A percentile compares a stretch with the other conserved stretches of the same genome.
Evolutionary conservation across 2,329 filamentous ascomycete genomes (phyloP).

Genomic region (Neoarthrinium moseri): DNA sequence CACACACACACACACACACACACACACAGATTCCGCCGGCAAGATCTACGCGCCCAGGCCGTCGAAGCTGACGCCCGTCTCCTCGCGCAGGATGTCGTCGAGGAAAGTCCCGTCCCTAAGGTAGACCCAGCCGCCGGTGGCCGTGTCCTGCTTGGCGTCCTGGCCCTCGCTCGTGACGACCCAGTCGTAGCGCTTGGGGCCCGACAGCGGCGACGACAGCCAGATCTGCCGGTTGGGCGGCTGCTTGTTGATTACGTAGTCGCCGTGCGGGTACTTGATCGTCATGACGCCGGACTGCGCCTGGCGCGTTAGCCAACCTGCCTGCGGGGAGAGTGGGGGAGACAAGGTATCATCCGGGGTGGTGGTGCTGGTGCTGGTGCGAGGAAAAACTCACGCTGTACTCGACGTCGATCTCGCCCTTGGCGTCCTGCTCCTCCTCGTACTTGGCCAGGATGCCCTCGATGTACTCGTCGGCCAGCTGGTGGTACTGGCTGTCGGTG

Average conservation of each 20-base stretch:
- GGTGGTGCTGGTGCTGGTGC: too few species aligned
- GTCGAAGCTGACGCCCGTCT: conserved; percentile 64
- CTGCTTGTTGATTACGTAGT: conserved; percentile 97
- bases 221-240: conserved; percentile 97
- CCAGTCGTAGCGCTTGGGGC: conserved; percentile 94
- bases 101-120: conserved; percentile 77
- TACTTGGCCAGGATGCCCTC: conserved; percentile 55
- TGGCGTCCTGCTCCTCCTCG: conserved; percentile 72
- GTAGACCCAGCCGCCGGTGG: conserved; percentile 80
- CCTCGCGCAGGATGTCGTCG: conserved; percentile 68
- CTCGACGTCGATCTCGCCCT: conserved; percentile 81
- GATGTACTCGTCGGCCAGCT: conserved; percentile 74
- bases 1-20: too few species aligned
- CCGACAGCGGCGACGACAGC: conserved; percentile 87
- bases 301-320: conserved; percentile 1
- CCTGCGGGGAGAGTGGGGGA: conserved; percentile 6
- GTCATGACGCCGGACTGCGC: conserved; percentile 80
- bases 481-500: conserved; percentile 70
- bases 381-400: conserved; percentile 66
- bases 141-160: conserved; percentile 76
- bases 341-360: too few species aligned
- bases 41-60: too few species aligned
- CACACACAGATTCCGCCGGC: too few species aligned
- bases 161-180: conserved; percentile 71
- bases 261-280: conserved; percentile 69